phyloP scores from a whole-genome alignment of 192 early-diverging fungal species.

The Coemansia reversa region DNA sequence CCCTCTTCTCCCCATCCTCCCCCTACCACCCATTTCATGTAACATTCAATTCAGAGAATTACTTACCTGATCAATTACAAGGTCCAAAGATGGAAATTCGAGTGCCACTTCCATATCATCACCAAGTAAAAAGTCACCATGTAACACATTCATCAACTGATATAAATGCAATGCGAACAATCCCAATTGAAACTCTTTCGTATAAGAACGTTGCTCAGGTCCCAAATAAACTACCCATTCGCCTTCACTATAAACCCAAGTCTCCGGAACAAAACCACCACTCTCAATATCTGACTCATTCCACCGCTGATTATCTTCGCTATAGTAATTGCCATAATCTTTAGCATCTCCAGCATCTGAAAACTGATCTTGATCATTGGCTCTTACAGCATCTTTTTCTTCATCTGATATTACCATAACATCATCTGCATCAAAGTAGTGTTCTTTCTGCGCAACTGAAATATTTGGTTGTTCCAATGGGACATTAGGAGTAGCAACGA shows the following conservation, averaged over 20 bases:
- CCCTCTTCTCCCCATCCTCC: too few relatives aligned
- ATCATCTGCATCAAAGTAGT: too few relatives aligned
- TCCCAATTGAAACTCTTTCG: slow-evolving; percentile 17
- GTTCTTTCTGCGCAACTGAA: too few relatives aligned
- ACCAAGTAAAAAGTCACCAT: slow-evolving; percentile 27
- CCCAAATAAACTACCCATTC: slow-evolving; percentile 51
- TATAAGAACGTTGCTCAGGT: slow-evolving; percentile 30
- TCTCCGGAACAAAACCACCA: slow-evolving; percentile 20
- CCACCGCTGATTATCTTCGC: slow-evolving; percentile 1
- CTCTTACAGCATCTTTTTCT: background rate
- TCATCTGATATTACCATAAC: background rate
- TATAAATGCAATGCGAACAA: slow-evolving; percentile 32
- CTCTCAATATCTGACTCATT: background rate
- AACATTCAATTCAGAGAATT: background rate
- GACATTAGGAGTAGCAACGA: too few relatives aligned
- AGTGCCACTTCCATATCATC: slow-evolving; percentile 35
- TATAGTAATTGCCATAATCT: background rate
- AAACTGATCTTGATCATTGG: too few relatives aligned
- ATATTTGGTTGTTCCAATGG: too few relatives aligned
- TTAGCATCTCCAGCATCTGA: background rate
- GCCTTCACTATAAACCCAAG: slow-evolving; percentile 42
- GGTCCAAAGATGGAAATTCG: slow-evolving; percentile 44
- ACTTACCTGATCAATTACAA: slow-evolving; percentile 49
- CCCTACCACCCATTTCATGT: too few relatives aligned
- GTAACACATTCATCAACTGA: slow-evolving; percentile 37